Conservation (phyloP, 768 basidiomycete genomes). For the Mycena kentingensis region DNA sequence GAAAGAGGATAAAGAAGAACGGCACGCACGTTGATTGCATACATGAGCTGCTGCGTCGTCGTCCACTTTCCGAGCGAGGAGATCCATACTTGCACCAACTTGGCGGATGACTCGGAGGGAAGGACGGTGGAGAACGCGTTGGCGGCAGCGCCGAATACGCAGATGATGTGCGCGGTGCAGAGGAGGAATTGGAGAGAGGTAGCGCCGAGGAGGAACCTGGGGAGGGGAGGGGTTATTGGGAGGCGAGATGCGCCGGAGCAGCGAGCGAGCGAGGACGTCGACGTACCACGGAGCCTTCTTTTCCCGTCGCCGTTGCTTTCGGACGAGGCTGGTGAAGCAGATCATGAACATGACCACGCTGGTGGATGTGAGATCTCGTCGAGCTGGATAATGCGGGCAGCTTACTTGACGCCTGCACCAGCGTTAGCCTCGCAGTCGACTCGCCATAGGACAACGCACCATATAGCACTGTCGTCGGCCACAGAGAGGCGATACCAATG, state of each 20-base stretch:
- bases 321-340: not conserved
- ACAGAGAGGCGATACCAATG: not conserved
- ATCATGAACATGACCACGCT: not conserved
- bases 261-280: no score
- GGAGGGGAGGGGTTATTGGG: no score
- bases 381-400: not conserved
- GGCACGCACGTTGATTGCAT: not conserved
- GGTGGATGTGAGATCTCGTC: not conserved
- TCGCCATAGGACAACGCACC: not conserved
- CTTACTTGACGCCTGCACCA: not conserved
- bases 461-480: not conserved
- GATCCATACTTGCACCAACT: not conserved
- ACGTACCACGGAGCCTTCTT: not conserved
- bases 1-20: not conserved
- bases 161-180: not conserved
- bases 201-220: not conserved
- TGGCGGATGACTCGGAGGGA: not conserved
- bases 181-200: not conserved
- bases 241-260: not conserved
- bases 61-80: not conserved
- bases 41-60: not conserved
- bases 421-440: not conserved
- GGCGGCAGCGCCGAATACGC: not conserved
- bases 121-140: not conserved
- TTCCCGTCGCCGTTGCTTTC: not conserved